Conservation (phyloP, 2,329 filamentous ascomycete species). For the Trichoderma aggressivum region DNA sequence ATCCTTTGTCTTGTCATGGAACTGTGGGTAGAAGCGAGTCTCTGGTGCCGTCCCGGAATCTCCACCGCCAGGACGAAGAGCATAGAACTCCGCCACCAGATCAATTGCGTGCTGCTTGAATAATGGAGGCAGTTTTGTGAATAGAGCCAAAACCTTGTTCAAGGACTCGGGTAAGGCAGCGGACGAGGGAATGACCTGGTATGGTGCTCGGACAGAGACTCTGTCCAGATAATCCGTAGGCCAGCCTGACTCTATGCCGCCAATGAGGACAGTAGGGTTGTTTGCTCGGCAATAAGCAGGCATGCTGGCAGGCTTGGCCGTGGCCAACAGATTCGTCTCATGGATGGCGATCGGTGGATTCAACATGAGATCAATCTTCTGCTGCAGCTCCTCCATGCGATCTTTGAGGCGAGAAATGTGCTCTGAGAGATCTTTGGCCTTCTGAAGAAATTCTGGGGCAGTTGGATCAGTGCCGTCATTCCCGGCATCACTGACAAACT, state of each 20-base stretch:
- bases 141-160: neutral
- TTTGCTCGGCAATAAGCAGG: neutral
- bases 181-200: neutral
- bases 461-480: neutral
- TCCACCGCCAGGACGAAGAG: neutral
- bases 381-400: neutral
- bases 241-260: neutral
- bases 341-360: neutral
- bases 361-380: neutral
- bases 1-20: neutral
- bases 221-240: neutral
- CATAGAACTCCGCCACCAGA: neutral
- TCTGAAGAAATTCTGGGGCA: neutral
- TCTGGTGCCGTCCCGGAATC: neutral
- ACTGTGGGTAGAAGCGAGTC: neutral
- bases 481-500: conserved; percentile 23
- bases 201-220: neutral
- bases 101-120: neutral
- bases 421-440: neutral
- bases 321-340: neutral
- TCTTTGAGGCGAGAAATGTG: neutral
- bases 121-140: neutral
- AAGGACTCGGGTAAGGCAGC: neutral
- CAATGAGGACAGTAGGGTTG: neutral
- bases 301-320: neutral